phyloP scores from a whole-genome alignment of 305 asterid species.

The Fraxinus dipetala region DNA sequence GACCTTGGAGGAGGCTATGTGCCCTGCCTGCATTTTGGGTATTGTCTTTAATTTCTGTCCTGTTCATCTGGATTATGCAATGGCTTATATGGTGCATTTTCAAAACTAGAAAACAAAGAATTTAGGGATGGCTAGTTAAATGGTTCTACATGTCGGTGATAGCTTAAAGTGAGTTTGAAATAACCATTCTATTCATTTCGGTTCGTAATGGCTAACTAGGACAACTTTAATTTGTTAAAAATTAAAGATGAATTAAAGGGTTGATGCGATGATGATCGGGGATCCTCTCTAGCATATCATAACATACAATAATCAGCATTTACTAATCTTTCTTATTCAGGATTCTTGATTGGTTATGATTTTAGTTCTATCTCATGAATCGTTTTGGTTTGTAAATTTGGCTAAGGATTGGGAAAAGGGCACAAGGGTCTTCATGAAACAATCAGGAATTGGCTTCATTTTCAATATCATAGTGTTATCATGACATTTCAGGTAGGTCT shows the following conservation, averaged over 20 bases:
- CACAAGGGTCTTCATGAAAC: neutral
- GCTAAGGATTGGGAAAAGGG: neutral
- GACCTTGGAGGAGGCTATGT: constrained; percentile 93
- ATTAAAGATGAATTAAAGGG: neutral
- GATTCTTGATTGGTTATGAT: constrained; percentile 18
- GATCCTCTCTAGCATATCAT: neutral
- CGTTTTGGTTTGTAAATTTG: neutral
- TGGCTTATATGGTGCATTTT: neutral
- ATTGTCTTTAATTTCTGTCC: constrained; percentile 5
- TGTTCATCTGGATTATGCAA: neutral
- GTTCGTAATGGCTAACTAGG: neutral
- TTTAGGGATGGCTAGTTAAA: constrained; percentile 1
- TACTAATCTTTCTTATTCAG: neutral
- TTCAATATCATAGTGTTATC: neutral
- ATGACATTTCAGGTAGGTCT: constrained; percentile 73
- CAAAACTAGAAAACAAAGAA: neutral
- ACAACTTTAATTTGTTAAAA: neutral
- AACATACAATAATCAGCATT: constrained; percentile 1
- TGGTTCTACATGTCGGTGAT: neutral
- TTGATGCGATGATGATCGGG: constrained; percentile 4
- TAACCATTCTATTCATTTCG: neutral
- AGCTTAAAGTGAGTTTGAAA: neutral
- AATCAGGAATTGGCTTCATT: neutral
- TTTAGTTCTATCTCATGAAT: neutral
- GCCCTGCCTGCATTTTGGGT: constrained; percentile 99